phyloP scores from a whole-genome alignment of 352 stramenopile genomes.

The Phytophthora pini region DNA sequence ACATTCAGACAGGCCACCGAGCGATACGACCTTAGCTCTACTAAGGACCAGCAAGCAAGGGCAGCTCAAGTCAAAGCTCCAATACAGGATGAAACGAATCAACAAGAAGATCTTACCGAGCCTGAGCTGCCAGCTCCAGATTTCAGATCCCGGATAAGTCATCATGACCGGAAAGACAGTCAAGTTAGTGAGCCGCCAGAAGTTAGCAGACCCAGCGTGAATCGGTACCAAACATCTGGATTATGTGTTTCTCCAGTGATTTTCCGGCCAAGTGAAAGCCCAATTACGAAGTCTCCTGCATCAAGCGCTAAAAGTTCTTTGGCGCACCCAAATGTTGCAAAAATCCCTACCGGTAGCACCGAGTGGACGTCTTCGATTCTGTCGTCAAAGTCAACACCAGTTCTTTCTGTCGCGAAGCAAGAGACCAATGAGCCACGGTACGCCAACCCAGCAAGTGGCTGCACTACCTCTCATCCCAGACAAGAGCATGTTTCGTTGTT shows the following conservation, averaged over 20 bases:
- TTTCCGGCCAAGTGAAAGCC: neutral
- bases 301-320: slow-evolving; percentile 7
- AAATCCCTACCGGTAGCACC: neutral
- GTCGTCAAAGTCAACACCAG: slow-evolving; percentile 23
- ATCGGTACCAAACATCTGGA: neutral
- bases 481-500: slow-evolving; percentile 16
- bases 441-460: neutral
- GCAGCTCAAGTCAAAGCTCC: neutral
- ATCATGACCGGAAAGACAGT: slow-evolving; percentile 7
- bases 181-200: neutral
- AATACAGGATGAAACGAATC: slow-evolving; percentile 14
- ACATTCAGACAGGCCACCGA: slow-evolving; percentile 53
- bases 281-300: neutral
- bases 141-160: neutral
- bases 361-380: slow-evolving; percentile 20
- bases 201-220: neutral
- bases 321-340: slow-evolving; percentile 4
- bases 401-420: slow-evolving; percentile 15
- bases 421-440: slow-evolving; percentile 1
- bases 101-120: neutral
- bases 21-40: slow-evolving; percentile 40
- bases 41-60: slow-evolving; percentile 15
- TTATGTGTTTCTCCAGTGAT: slow-evolving; percentile 19
- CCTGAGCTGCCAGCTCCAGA: neutral
- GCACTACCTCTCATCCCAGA: slow-evolving; percentile 2